These are phyloP conservation scores for Effrenium voratum DNA, from an alignment of 73 alveolate species.

Conservation along the genomic window DNA sequence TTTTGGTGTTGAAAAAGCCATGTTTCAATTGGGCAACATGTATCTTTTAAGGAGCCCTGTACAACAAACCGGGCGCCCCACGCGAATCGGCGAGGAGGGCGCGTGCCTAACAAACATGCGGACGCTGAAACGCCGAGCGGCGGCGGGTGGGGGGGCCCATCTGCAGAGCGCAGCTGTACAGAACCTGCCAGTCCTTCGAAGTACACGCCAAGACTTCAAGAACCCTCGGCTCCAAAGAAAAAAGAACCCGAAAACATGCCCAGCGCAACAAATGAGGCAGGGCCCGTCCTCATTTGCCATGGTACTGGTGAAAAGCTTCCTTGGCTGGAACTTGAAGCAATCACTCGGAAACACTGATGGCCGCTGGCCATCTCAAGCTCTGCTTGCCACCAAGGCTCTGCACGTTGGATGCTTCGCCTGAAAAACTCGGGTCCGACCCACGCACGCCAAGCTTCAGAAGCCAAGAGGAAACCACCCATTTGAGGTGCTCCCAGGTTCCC, in stretches of 20 bases:
- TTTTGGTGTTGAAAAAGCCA: too few species aligned
- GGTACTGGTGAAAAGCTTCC: constrained; percentile 40
- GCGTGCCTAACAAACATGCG: too few species aligned
- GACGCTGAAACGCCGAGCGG: background rate
- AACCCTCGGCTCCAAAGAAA: background rate
- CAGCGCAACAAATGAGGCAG: background rate
- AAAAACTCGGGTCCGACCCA: background rate
- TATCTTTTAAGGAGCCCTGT: too few species aligned
- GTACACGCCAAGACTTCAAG: too few species aligned
- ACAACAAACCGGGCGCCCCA: too few species aligned
- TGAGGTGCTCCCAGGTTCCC: too few species aligned
- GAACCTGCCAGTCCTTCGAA: constrained; percentile 70
- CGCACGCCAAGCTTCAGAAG: background rate
- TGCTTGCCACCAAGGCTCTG: background rate
- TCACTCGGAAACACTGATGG: background rate
- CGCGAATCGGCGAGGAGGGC: too few species aligned
- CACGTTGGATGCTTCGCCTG: constrained; percentile 45
- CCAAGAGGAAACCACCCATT: too few species aligned
- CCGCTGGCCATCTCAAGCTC: too few species aligned
- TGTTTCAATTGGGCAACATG: too few species aligned
- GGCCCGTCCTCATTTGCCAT: constrained; percentile 42
- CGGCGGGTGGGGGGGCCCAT: background rate
- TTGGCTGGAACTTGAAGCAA: background rate
- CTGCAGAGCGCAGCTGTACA: background rate
- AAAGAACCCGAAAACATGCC: background rate